Base-by-base conservation (phyloP, 192 early-diverging fungal genomes). In the Dispira parvispora region DNA sequence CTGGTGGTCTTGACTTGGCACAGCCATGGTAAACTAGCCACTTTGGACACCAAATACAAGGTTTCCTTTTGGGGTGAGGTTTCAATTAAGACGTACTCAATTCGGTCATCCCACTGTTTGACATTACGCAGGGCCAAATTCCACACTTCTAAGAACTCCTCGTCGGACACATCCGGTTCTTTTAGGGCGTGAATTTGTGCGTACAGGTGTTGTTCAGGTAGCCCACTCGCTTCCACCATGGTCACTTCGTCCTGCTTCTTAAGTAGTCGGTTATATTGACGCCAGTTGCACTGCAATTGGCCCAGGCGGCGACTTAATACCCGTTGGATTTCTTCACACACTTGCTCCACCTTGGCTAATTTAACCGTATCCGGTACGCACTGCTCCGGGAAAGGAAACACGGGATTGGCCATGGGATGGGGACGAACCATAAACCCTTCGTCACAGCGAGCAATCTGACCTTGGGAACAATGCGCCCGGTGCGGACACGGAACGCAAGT, bases 61-160 rank as follows among this genome's bases (percentile, higher is more conserved):
- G 63, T 55, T 21, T 55, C 53, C 25, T 55, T 12, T 21, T 25
- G 25, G 25, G 53, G 53, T 13, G 20, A 21, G 18, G 53, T 55
- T 55, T 55, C 53, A 9, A 55, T 55, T 38, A 46, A 25, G 3
- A 46, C 46, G 32, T 46, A 62, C 38, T 62, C 44, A 13, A 62
- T 13, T 28, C 46, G 61, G 43, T 62, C 61, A 23, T 46, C 46
- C 61, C 46, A 62, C 32, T 62, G 43, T 10, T 46, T 62, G 56
- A 23, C 53, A 21, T 60, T 64, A 63, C 70, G 53, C 38, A 64
- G 56, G 0, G 74, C 74, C 42, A 61, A 52, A 11, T 42, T 32
- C 47, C 72, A 76, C 47, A 73, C 52, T 12, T 45, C 65, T 20
- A 66, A 67, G 49, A 76, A 73, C 50, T 76, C 71, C 23, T 18